Conservation (phyloP, 352 stramenopile species). For the Phytophthora europaea region DNA sequence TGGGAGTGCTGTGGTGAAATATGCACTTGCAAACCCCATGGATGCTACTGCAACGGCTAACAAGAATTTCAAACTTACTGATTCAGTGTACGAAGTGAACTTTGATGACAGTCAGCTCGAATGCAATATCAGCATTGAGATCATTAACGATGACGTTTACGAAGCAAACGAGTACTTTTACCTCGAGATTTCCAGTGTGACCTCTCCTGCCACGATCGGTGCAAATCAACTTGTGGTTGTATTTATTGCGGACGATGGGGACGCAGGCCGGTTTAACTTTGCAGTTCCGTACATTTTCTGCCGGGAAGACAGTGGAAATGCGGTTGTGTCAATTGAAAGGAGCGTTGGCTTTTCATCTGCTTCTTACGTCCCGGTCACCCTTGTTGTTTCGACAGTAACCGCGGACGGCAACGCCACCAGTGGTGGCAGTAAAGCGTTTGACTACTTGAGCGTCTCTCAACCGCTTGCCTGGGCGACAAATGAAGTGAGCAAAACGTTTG, state of each 20-base stretch:
- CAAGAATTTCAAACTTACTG: slow-evolving; percentile 67
- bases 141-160: slow-evolving; percentile 73
- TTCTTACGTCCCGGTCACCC: slow-evolving; percentile 65
- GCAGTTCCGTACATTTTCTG: slow-evolving; percentile 62
- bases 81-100: slow-evolving; percentile 49
- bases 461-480: slow-evolving; percentile 64
- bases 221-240: slow-evolving; percentile 39
- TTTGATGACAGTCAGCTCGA: slow-evolving; percentile 63
- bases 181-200: slow-evolving; percentile 57
- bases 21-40: slow-evolving; percentile 52
- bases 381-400: slow-evolving; percentile 59
- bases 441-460: slow-evolving; percentile 63
- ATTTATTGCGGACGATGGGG: slow-evolving; percentile 69
- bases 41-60: slow-evolving; percentile 65
- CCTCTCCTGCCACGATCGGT: slow-evolving; percentile 49
- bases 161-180: slow-evolving; percentile 78
- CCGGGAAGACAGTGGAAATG: slow-evolving; percentile 70
- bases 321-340: slow-evolving; percentile 62
- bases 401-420: slow-evolving; percentile 70
- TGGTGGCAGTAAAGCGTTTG: slow-evolving; percentile 69
- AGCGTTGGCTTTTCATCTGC: slow-evolving; percentile 64
- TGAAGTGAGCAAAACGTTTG: slow-evolving; percentile 64
- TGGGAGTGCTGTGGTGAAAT: slow-evolving; percentile 50
- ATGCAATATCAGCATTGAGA: slow-evolving; percentile 53
- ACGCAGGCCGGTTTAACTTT: slow-evolving; percentile 76